These are phyloP conservation scores for Irpex sp. DNA, from an alignment of 1,284 basidiomycete species.

Conservation along the genomic window DNA sequence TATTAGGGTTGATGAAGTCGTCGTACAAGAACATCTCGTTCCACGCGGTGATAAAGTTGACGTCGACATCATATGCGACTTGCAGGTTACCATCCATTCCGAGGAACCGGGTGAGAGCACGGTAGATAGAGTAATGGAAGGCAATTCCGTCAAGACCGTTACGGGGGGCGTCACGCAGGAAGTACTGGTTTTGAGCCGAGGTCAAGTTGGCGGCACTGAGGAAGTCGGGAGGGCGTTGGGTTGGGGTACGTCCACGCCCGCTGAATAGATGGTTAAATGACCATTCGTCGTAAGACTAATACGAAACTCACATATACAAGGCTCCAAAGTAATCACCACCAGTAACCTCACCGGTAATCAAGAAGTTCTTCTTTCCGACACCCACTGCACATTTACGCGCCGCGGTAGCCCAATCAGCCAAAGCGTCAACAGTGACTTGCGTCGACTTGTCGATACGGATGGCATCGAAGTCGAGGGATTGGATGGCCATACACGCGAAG, in stretches of 20 bases:
- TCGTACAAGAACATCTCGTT: slow-evolving; percentile 86
- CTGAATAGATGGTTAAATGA: slow-evolving; percentile 30
- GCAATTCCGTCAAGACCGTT: slow-evolving; percentile 75
- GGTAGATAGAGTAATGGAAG: slow-evolving; percentile 92
- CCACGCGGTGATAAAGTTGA: slow-evolving; percentile 85
- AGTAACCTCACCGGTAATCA: slow-evolving; percentile 90
- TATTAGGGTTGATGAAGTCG: slow-evolving; percentile 77
- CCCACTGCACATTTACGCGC: slow-evolving; percentile 71
- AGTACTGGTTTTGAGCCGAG: slow-evolving; percentile 61
- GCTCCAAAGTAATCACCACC: slow-evolving; percentile 89
- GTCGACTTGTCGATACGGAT: slow-evolving; percentile 95
- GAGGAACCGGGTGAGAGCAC: slow-evolving; percentile 76
- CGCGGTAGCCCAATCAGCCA: slow-evolving; percentile 70
- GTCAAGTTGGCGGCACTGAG: slow-evolving; percentile 66
- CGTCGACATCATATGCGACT: slow-evolving; percentile 79
- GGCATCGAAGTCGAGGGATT: slow-evolving; percentile 84
- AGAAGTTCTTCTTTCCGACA: slow-evolving; percentile 82
- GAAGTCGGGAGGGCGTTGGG: slow-evolving; percentile 62
- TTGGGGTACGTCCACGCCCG: slow-evolving; percentile 82
- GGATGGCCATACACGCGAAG: slow-evolving; percentile 83
- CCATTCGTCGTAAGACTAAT: not conserved
- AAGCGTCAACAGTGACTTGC: slow-evolving; percentile 80
- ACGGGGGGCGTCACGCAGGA: slow-evolving; percentile 63
- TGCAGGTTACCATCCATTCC: slow-evolving; percentile 92
- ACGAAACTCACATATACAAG: slow-evolving; percentile 66